Base-by-base conservation (phyloP, 2,329 filamentous ascomycete species). In the Paraphaeosphaeria sporulosa region DNA sequence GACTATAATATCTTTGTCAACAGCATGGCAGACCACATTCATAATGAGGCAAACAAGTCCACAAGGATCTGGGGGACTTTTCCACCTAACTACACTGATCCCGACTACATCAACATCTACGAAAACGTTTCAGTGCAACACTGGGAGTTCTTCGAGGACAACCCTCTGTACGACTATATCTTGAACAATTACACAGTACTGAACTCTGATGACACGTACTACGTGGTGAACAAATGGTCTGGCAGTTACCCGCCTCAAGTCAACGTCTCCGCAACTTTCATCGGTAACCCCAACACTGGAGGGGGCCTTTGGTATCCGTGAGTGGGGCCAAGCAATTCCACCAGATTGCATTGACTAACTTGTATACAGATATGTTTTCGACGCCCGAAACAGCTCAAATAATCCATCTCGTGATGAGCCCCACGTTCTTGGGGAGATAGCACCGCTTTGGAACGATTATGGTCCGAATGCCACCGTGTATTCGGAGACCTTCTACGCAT, bases 131-230 rank as follows among this genome's bases (percentile, higher is more conserved):
- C 75, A 9, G 69, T 79, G 3, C 79, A 81, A 65, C 79, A 81
- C 57, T 81, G 79, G 80, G 77, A 79, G 55, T 80, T 76, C 59
- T 78, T 78, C 1, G 73, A 81, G 32, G 80, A 79, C 9, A 78
- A 81, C 55, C 79, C 79, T 0, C 80, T 3, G 80, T 64, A 76
- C 1, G 59, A 70, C 19, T 74, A 81, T 9, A 66, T 74, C 4
- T 32, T 56, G 2, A 65, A 71, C 10, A 73, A 74, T 1, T 79
- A 80, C 58, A 64, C 71, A 0, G 43, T 81, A 4, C 64, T 81
- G 62, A 81, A 81, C 62, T 79, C 78, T 6, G 73, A 81, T 44
- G 79, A 81, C 61, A 79, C 78, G 70, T 81, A 75, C 80, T 84
- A 85, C 62, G 81, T 83, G 71, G 79, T 78, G 1, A 67, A 84